Conservation (phyloP, 805 yeast species). For the Sugiyamaella mastotermitis region DNA sequence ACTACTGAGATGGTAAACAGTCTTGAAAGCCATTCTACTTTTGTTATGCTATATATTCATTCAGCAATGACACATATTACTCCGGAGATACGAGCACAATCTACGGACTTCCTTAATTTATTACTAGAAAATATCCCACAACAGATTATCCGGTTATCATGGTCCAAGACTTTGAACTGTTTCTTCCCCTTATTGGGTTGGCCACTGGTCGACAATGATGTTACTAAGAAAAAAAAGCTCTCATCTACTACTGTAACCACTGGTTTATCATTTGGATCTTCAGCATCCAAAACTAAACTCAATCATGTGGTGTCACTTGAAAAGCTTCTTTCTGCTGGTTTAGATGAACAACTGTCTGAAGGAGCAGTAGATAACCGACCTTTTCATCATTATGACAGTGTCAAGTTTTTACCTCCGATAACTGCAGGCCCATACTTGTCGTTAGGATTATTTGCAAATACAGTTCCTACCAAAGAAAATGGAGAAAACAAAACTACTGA, state of each 20-base stretch:
- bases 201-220: conserved; percentile 39
- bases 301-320: conserved; percentile 35
- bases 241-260: conserved; percentile 32
- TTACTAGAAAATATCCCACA: conserved; percentile 51
- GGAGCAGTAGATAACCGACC: conserved; percentile 11
- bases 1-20: conserved; percentile 11
- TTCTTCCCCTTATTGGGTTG: conserved; percentile 71
- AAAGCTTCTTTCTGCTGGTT: conserved; percentile 41
- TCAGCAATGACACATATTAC: conserved; percentile 92
- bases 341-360: conserved; percentile 26
- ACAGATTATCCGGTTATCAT: conserved; percentile 54
- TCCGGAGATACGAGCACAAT: conserved; percentile 67
- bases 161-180: conserved; percentile 63
- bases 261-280: conserved; percentile 23
- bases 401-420: conserved; percentile 47
- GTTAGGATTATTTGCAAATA: conserved; percentile 51
- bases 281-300: conserved; percentile 18
- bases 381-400: conserved; percentile 42
- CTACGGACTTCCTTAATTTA: conserved; percentile 59
- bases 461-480: conserved; percentile 23
- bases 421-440: conserved; percentile 60
- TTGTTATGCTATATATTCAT: conserved; percentile 61
- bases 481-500: conserved; percentile 15
- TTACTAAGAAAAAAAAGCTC: conserved; percentile 12
- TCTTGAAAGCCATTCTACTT: conserved; percentile 32